Conservation (phyloP, 2,329 filamentous ascomycete species). For the Seiridium cupressi region DNA sequence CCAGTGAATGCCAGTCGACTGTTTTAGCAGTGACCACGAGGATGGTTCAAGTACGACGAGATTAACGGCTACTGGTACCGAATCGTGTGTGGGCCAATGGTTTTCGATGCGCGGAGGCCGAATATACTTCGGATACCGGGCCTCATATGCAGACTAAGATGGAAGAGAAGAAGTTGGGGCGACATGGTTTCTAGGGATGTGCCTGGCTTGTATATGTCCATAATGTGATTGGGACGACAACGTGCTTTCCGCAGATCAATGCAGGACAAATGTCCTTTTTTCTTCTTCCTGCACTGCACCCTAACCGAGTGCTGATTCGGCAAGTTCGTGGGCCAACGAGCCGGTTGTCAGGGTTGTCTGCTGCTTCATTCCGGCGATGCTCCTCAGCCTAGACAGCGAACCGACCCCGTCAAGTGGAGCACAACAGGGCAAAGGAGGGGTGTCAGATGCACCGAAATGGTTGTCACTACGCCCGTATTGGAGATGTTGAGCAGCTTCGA, state of each 20-base stretch:
- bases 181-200: no score
- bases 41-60: not conserved
- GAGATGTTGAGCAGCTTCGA: no score
- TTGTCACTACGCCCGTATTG: no score
- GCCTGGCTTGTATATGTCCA: not conserved
- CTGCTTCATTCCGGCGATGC: not conserved
- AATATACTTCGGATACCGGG: no score
- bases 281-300: no score
- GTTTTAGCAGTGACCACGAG: not conserved
- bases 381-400: not conserved
- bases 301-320: not conserved
- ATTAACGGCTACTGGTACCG: not conserved
- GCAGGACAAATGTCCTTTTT: not conserved
- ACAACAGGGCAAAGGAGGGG: not conserved
- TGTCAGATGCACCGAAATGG: no score
- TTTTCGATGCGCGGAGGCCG: no score
- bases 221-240: not conserved
- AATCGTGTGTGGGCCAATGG: not conserved
- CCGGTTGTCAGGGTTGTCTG: not conserved
- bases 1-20: not conserved
- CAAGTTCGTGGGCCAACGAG: not conserved
- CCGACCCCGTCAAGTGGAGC: not conserved
- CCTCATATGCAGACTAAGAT: no score
- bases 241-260: not conserved
- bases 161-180: no score